A percentile compares a stretch with the other conserved stretches of the same genome.
Conservation (phyloP, 306 rosid genomes). For the Calophaca sinica region DNA sequence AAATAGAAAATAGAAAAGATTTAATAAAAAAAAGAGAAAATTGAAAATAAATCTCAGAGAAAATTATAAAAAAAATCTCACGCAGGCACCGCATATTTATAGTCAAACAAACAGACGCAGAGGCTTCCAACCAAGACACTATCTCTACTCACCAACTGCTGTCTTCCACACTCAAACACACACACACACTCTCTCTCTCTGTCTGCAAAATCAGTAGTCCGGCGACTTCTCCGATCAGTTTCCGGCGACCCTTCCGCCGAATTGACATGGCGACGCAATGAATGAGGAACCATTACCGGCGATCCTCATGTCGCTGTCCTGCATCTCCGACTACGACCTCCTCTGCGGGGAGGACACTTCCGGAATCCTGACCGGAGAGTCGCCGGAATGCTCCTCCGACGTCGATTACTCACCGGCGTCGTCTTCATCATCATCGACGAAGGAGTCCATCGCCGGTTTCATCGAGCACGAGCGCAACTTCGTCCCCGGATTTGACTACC, state of each 20-base stretch:
- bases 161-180: slow-evolving; percentile 14
- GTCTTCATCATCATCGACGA: background rate
- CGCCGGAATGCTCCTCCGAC: slow-evolving; percentile 73
- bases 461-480: slow-evolving; percentile 80
- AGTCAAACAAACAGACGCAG: slow-evolving; percentile 51
- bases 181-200: background rate
- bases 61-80: too few species aligned
- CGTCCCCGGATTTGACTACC: slow-evolving; percentile 78
- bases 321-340: slow-evolving; percentile 68
- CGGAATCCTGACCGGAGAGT: slow-evolving; percentile 67
- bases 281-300: slow-evolving; percentile 55
- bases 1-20: too few species aligned
- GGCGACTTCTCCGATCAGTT: slow-evolving; percentile 47
- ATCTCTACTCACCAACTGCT: slow-evolving; percentile 43
- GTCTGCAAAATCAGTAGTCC: slow-evolving; percentile 29
- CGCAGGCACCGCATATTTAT: slow-evolving; percentile 61
- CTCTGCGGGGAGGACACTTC: slow-evolving; percentile 82
- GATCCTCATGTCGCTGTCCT: slow-evolving; percentile 76
- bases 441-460: slow-evolving; percentile 78
- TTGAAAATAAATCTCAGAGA: background rate
- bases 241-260: slow-evolving; percentile 38
- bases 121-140: slow-evolving; percentile 1
- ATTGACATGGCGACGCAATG: slow-evolving; percentile 60
- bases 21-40: background rate
- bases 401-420: slow-evolving; percentile 52